Conservation (phyloP, 176 grass and related monocot genomes). For the Rhynchospora tenuis region DNA sequence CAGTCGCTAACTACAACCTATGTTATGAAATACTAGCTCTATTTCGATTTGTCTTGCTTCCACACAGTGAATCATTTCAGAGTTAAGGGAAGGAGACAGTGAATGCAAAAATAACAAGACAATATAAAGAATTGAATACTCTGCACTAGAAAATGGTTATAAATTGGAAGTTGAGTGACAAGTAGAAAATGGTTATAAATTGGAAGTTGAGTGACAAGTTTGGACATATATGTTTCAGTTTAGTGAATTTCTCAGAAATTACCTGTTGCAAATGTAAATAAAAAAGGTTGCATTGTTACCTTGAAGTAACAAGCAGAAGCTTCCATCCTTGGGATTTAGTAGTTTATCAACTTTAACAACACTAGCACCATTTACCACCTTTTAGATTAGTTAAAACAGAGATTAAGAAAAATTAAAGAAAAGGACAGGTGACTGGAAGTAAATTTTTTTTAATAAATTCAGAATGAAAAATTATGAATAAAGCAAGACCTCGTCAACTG, state of each 20-base stretch:
- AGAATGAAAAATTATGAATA: slow-evolving; percentile 12
- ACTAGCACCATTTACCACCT: slow-evolving; percentile 63
- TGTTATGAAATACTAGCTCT: not conserved
- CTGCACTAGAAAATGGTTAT: not conserved
- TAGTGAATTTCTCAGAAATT: not conserved
- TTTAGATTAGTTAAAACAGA: slow-evolving; percentile 19
- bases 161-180: not conserved
- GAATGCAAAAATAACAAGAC: not conserved
- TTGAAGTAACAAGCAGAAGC: slow-evolving; percentile 55
- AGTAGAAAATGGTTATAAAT: not conserved
- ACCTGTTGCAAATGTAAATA: not conserved
- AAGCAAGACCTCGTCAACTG: slow-evolving; percentile 56
- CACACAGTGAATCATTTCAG: not conserved
- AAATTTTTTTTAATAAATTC: not conserved
- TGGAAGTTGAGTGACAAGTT: not conserved
- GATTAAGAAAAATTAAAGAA: slow-evolving; percentile 20
- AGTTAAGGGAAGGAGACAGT: not conserved
- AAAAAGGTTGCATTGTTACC: slow-evolving; percentile 30
- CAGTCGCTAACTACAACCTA: slow-evolving; percentile 4
- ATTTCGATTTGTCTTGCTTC: slow-evolving; percentile 7
- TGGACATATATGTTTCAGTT: not conserved
- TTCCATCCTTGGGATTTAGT: slow-evolving; percentile 36
- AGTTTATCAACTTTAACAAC: slow-evolving; percentile 59
- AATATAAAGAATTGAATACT: not conserved
- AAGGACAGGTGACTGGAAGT: not conserved